These are phyloP conservation scores for Elsinoe perseae DNA, from an alignment of 2,329 filamentous ascomycete species.

Conservation along the genomic window DNA sequence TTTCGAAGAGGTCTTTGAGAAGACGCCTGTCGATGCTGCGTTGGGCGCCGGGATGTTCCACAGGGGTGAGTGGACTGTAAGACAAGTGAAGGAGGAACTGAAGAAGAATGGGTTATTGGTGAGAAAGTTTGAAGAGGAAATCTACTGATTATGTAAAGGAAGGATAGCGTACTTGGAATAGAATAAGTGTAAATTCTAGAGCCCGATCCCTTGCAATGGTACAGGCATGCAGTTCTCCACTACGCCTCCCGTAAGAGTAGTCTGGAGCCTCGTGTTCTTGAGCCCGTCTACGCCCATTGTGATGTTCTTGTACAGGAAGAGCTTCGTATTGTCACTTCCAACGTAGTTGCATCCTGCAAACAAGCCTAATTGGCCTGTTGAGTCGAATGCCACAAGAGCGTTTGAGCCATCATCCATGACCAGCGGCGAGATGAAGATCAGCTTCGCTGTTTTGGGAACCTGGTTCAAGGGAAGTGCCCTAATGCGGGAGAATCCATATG, in stretches of 20 bases:
- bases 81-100: conserved; percentile 83
- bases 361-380: background rate
- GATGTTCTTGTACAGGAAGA: background rate
- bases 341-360: background rate
- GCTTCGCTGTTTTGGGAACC: background rate
- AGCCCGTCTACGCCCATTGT: background rate
- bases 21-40: conserved; percentile 83
- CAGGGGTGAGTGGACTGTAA: conserved; percentile 86
- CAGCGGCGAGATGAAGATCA: background rate
- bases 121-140: conserved; percentile 62
- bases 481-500: background rate
- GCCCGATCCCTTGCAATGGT: background rate
- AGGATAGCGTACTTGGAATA: background rate
- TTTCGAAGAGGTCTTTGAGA: conserved; percentile 81
- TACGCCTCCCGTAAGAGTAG: background rate
- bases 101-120: conserved; percentile 64
- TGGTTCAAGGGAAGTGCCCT: background rate
- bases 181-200: background rate
- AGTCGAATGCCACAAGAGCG: background rate
- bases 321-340: background rate
- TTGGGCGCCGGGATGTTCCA: conserved; percentile 98
- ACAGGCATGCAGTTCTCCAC: background rate
- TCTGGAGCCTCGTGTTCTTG: background rate
- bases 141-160: conserved; percentile 2
- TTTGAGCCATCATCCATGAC: background rate